A percentile compares a stretch with the other conserved stretches of the same genome.
Conservation (phyloP, 108 stramenopile genomes). For the Fragilaria radians region DNA sequence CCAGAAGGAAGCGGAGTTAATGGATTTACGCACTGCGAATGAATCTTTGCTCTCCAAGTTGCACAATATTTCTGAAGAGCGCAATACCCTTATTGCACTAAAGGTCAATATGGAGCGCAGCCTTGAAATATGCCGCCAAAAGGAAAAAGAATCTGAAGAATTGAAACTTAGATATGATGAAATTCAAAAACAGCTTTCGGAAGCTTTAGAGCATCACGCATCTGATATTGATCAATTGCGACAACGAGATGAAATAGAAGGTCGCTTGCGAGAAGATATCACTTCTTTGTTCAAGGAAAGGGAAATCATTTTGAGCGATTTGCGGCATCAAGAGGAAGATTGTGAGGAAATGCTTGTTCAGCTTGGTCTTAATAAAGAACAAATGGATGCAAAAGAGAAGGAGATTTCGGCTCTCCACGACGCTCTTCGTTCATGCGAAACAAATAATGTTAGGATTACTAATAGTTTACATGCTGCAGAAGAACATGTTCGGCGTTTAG, state of each 20-base stretch:
- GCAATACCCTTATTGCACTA: neutral
- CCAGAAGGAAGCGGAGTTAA: neutral
- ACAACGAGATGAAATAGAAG: neutral
- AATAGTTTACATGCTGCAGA: slow-evolving; percentile 1
- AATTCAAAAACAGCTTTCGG: neutral
- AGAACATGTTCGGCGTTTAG: neutral
- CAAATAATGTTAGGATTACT: neutral
- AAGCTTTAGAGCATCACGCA: neutral
- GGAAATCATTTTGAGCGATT: slow-evolving; percentile 22
- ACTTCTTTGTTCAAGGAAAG: slow-evolving; percentile 8
- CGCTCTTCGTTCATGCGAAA: neutral
- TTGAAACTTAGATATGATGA: neutral
- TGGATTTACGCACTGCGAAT: neutral
- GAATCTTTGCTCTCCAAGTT: neutral
- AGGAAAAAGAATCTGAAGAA: neutral
- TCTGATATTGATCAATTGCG: neutral
- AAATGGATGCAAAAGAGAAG: slow-evolving; percentile 42
- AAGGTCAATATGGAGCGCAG: neutral
- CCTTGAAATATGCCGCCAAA: neutral
- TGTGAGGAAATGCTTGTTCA: slow-evolving; percentile 80
- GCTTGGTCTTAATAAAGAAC: slow-evolving; percentile 64
- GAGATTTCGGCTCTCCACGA: slow-evolving; percentile 5
- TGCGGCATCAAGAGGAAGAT: slow-evolving; percentile 46
- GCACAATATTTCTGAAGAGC: neutral
- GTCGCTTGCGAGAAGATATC: neutral